These are phyloP conservation scores for Trichosanthes cucumerina DNA, from an alignment of 306 rosid species.

Conservation along the genomic window DNA sequence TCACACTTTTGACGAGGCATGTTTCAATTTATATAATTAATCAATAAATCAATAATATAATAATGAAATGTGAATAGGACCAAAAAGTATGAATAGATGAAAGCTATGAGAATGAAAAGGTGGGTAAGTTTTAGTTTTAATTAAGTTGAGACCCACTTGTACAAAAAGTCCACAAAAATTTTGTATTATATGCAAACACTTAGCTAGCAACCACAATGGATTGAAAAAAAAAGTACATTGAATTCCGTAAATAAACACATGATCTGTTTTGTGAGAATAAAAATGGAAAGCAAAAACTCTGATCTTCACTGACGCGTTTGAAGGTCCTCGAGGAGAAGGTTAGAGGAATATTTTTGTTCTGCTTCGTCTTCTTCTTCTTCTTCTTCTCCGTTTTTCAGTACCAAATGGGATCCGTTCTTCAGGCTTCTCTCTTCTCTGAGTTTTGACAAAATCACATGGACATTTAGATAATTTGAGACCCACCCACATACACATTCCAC, in stretches of 20 bases:
- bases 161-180: background rate
- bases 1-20: too few relatives aligned
- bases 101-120: background rate
- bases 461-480: slow-evolving; percentile 56
- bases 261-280: background rate
- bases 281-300: background rate
- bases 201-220: slow-evolving; percentile 5
- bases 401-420: background rate
- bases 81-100: background rate
- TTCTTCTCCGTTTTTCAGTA: background rate
- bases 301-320: background rate
- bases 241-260: background rate
- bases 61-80: background rate
- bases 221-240: background rate
- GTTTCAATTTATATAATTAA: background rate
- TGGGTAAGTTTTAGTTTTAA: background rate
- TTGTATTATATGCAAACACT: background rate
- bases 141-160: background rate
- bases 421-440: background rate
- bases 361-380: background rate
- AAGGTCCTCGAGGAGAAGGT: background rate
- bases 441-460: slow-evolving; percentile 81
- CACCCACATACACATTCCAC: slow-evolving; percentile 49
- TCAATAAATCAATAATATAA: background rate
- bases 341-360: background rate